phyloP scores from a whole-genome alignment of 768 basidiomycete species.

The Boletus rubescentipes region DNA sequence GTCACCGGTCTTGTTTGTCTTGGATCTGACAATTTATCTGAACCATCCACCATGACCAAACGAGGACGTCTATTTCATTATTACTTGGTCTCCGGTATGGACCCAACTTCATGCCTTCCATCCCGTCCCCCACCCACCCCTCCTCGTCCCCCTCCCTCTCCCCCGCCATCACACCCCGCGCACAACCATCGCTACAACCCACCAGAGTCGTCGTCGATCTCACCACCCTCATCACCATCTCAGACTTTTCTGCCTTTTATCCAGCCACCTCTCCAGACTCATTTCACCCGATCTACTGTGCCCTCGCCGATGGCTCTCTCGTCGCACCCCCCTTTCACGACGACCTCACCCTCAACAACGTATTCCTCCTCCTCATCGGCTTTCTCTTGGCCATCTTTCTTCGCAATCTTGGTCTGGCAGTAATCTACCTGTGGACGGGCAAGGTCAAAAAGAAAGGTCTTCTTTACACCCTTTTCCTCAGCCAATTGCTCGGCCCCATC shows the following conservation, averaged over 20 bases:
- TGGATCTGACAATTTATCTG: not conserved
- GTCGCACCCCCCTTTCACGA: not conserved
- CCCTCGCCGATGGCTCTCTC: conserved; percentile 4
- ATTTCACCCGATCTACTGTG: not conserved
- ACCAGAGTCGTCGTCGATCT: not conserved
- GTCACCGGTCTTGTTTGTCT: not conserved
- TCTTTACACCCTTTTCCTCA: conserved; percentile 39
- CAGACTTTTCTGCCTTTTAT: not conserved
- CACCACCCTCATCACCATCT: not conserved
- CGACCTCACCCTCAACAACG: conserved; percentile 1
- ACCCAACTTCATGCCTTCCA: not conserved
- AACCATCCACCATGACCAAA: not conserved
- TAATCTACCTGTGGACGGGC: conserved; percentile 52
- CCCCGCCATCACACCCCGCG: not conserved
- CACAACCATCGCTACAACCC: not conserved
- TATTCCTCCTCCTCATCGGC: not conserved
- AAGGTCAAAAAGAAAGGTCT: conserved; percentile 57
- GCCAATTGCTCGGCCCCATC: conserved; percentile 43
- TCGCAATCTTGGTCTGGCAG: conserved; percentile 19
- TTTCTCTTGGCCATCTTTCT: conserved; percentile 3
- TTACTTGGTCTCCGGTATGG: not conserved
- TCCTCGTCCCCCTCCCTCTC: no score
- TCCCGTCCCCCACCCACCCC: not conserved
- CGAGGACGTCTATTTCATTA: not conserved
- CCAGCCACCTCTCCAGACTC: not conserved